Base-by-base conservation (phyloP, 2,329 filamentous ascomycete species). In the Aspergillus brasiliensis region DNA sequence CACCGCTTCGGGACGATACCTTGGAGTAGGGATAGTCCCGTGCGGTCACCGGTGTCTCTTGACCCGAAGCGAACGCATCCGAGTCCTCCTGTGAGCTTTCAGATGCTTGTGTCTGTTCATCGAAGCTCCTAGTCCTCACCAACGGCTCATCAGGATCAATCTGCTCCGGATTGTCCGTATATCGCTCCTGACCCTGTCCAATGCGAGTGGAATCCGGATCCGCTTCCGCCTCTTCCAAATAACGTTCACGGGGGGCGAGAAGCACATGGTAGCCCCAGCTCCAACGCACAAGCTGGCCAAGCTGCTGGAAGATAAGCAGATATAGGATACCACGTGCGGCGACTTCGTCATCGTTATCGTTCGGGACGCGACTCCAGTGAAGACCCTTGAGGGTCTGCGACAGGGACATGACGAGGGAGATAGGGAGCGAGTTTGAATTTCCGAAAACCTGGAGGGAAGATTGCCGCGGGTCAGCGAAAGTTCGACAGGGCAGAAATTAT, bases 211-310 rank as follows among this genome's bases (percentile, higher is more conserved):
- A 68, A 17, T 67, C 67, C 21, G 73, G 73, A 21, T 73, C 76
- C 40, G 76, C 70, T 37, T 79, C 77, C 3, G 69, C 69, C 51
- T 77, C 77, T 65, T 79, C 79, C 49, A 79, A 69, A 61, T 80
- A 81, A 21, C 81, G 77, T 17, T 89, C 87, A 66, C 91, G 90
- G 17, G 94, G 92, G 17, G 93, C 93, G n/a, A 99, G 82, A 17
- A 99, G 82, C 38, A 98, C 88, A 69, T 97, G 92, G 76, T 97
- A 98, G 10, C 95, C 95, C 95, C 95, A 99, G 64, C 91, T 97
- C 95, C 95, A 99, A 60, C 95, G 87, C 19, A 99, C 88, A 25
- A 98, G 82, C 77, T 99, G 95, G 21, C 95, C 95, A 3, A 99
- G 86, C 75, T 99, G 95, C 78, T 99, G 95, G 79, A 99, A 99